Conservation (phyloP, 148 eudicot species). For the Vaccinium macrocarpon region DNA sequence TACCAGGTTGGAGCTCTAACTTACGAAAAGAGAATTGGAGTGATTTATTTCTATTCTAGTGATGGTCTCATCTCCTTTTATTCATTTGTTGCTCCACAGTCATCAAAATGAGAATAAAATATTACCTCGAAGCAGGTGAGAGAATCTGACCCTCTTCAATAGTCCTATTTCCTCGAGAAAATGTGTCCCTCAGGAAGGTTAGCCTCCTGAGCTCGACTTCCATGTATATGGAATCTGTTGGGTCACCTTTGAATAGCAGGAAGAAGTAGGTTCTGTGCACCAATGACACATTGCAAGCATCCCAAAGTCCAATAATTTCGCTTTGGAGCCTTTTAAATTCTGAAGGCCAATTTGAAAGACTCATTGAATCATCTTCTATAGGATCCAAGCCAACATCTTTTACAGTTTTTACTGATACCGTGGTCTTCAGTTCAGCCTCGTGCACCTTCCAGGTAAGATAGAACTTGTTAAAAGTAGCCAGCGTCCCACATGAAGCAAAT, state of each 20-base stretch:
- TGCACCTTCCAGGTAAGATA: conserved; percentile 28
- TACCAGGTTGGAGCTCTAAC: neutral
- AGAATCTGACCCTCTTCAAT: conserved; percentile 52
- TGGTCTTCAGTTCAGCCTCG: conserved; percentile 20
- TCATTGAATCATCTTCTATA: conserved; percentile 48
- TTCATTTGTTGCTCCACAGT: neutral
- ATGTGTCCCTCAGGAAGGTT: conserved; percentile 61
- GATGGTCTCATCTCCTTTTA: neutral
- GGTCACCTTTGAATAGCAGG: conserved; percentile 76
- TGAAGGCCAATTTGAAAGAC: conserved; percentile 43
- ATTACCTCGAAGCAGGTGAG: conserved; percentile 69
- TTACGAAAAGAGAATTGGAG: neutral
- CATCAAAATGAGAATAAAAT: neutral
- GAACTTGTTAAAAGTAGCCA: neutral
- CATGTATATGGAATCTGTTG: conserved; percentile 78
- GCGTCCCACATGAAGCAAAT: neutral
- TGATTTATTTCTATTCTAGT: neutral
- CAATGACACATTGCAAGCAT: conserved; percentile 67
- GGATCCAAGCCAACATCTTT: conserved; percentile 82
- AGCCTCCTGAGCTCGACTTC: conserved; percentile 86
- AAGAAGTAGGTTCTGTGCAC: conserved; percentile 88
- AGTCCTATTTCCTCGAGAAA: conserved; percentile 53
- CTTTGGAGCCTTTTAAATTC: conserved; percentile 67
- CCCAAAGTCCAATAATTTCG: conserved; percentile 81
- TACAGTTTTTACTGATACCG: conserved; percentile 32